Base-by-base conservation (phyloP, 1,284 basidiomycete species). In the Ceratobasidium sp. region DNA sequence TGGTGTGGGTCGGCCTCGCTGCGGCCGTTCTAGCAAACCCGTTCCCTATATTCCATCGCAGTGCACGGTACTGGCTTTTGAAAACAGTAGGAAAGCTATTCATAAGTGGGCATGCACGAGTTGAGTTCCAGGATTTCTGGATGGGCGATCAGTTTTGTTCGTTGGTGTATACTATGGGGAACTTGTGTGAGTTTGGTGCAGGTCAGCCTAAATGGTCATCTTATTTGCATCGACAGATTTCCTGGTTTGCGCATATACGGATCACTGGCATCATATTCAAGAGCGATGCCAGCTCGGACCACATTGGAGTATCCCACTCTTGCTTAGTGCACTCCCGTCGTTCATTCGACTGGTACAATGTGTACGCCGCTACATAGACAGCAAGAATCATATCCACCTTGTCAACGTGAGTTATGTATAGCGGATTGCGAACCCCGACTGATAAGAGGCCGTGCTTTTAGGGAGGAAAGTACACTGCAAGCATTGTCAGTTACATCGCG, bases 61-160 rank as follows among this genome's bases (percentile, higher is more conserved):
- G 88, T 1, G 90, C 94, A 0, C 87, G 97, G 54, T 94, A 88
- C 83, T 98, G 97, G 97, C 85, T 96, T 50, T 82, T 96, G 35
- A 88, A 86, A 79, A 91, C 90, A 33, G 73, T 93, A 10, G 88
- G 88, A 18, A 88, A 89, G 77, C 87, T 95, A 33, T 84, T 94
- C 23, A 86, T 90, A 1, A 92, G 94, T 35, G 96, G 96, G 0
- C 86, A 88, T 23, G 88, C 89, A 50, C 88, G 88, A 10, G 95
- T 96, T 78, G 94, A 96, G 87, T 94, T 94, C 83, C 86, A 90
- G 48, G 93, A 94, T 85, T 93, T 94, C 89, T 94, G 93, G 93
- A 87, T 94, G 82, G 93, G 94, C 20, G 95, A 97, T 83, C 95
- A 96, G 82, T 89, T 96, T 81, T 92, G 90, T 85, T 94, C 93